phyloP scores from a whole-genome alignment of 176 grass and related monocot species.

The Saccharum spontaneum region DNA sequence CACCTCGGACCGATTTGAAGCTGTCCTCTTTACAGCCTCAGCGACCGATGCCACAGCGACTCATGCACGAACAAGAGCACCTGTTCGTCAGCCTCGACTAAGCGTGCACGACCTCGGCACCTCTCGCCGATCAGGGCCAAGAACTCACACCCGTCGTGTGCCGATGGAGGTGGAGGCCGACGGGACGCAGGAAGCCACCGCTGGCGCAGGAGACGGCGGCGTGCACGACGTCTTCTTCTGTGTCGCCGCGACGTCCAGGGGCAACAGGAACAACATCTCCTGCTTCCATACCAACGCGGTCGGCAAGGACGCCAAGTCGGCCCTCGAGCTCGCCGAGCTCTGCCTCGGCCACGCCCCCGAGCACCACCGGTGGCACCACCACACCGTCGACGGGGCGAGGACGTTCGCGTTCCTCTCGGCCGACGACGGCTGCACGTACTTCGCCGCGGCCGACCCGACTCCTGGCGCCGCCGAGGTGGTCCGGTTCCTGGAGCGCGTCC shows the following conservation, averaged over 20 bases:
- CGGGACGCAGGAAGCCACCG: neutral
- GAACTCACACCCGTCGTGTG: neutral
- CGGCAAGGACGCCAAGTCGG: constrained; percentile 38
- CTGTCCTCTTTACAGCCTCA: neutral
- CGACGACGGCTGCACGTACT: constrained; percentile 66
- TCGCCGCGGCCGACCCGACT: constrained; percentile 60
- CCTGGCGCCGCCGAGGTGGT: constrained; percentile 45
- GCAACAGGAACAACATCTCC: constrained; percentile 33
- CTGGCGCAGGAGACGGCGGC: neutral
- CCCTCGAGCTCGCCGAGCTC: constrained; percentile 36
- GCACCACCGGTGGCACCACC: constrained; percentile 80
- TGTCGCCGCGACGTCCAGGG: constrained; percentile 38
- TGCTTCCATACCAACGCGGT: constrained; percentile 43
- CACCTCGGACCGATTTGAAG: constrained; percentile 23
- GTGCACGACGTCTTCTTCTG: constrained; percentile 45
- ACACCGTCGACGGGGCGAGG: constrained; percentile 50
- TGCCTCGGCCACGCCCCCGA: constrained; percentile 63
- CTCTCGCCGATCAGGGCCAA: constrained; percentile 2
- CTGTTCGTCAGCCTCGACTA: neutral
- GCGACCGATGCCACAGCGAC: neutral
- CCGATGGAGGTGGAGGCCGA: constrained; percentile 2
- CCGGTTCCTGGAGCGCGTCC: constrained; percentile 59
- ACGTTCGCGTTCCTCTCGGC: constrained; percentile 60
- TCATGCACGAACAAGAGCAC: neutral
- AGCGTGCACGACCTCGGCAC: constrained; percentile 4